Percentiles rank a stretch among this genome's conserved stretches.
phyloP scores from a whole-genome alignment of 805 yeast genomes.

The Tetrapisispora phaffii region DNA sequence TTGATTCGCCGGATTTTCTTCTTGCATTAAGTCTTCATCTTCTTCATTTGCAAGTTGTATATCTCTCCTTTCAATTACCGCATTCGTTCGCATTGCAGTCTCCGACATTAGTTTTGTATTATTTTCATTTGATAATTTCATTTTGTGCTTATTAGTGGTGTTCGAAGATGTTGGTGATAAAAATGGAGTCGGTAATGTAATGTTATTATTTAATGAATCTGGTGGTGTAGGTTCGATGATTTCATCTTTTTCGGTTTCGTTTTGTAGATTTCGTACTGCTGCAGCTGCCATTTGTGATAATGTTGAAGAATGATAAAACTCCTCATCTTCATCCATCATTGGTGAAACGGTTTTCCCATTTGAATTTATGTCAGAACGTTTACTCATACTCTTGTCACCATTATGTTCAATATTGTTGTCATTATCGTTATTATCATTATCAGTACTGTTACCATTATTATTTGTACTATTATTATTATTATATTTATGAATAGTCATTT shows the following conservation, averaged over 20 bases:
- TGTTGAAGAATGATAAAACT: slow-evolving; percentile 14
- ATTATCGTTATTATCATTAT: background rate
- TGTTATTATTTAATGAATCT: slow-evolving; percentile 2
- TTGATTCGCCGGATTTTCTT: background rate
- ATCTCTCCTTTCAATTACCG: background rate
- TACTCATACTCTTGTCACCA: no score
- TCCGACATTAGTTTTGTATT: background rate
- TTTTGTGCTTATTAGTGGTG: background rate
- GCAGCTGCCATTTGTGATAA: slow-evolving; percentile 21
- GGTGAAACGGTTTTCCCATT: background rate
- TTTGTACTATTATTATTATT: background rate
- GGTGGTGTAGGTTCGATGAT: slow-evolving; percentile 8
- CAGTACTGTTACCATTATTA: background rate
- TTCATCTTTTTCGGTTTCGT: slow-evolving; percentile 6
- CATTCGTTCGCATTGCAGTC: background rate
- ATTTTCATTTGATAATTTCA: background rate
- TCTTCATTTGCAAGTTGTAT: background rate
- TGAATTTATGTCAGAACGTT: background rate
- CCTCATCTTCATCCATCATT: slow-evolving; percentile 2
- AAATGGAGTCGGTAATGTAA: background rate
- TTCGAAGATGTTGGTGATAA: background rate
- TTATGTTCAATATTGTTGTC: background rate
- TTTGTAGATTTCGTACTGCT: slow-evolving; percentile 18
- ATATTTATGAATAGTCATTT: background rate
- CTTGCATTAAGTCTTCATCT: background rate